phyloP scores from a whole-genome alignment of 257 asterid genomes.

The Gardenia jasminoides region DNA sequence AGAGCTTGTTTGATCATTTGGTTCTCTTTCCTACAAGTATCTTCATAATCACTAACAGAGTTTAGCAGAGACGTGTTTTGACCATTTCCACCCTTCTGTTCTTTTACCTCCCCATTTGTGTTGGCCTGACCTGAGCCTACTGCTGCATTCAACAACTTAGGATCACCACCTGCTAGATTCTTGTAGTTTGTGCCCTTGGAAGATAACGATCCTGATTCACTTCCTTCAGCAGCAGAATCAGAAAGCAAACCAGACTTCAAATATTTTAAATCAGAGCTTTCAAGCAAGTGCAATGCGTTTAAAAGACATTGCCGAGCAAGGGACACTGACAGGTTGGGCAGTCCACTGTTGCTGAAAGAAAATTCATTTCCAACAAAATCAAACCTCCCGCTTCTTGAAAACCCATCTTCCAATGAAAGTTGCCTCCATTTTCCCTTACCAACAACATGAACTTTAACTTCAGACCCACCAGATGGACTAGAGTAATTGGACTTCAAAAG shows the following conservation, averaged over 20 bases:
- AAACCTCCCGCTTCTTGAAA: constrained; percentile 29
- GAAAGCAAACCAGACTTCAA: constrained; percentile 29
- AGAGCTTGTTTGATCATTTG: constrained; percentile 62
- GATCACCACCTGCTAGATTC: constrained; percentile 35
- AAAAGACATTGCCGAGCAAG: constrained; percentile 72
- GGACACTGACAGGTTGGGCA: constrained; percentile 48
- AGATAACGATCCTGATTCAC: constrained; percentile 32
- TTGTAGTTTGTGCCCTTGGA: constrained; percentile 35
- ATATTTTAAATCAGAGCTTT: constrained; percentile 41
- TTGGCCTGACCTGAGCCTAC: constrained; percentile 37
- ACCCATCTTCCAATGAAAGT: constrained; percentile 46
- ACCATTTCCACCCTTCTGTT: constrained; percentile 55
- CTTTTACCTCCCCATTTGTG: constrained; percentile 71
- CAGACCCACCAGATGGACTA: constrained; percentile 37
- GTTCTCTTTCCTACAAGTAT: constrained; percentile 52
- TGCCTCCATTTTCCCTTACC: constrained; percentile 97
- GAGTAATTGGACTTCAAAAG: constrained; percentile 43
- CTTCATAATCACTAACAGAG: constrained; percentile 52
- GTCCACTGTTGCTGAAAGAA: constrained; percentile 34
- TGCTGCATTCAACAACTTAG: constrained; percentile 32
- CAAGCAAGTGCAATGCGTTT: constrained; percentile 66
- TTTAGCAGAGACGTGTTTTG: constrained; percentile 45
- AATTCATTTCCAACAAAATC: constrained; percentile 33
- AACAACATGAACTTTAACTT: constrained; percentile 50
- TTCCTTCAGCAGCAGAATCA: constrained; percentile 36